Evolutionary conservation across 2,329 filamentous ascomycete genomes (phyloP).

Genomic region (Lachnellula subtilissima): DNA sequence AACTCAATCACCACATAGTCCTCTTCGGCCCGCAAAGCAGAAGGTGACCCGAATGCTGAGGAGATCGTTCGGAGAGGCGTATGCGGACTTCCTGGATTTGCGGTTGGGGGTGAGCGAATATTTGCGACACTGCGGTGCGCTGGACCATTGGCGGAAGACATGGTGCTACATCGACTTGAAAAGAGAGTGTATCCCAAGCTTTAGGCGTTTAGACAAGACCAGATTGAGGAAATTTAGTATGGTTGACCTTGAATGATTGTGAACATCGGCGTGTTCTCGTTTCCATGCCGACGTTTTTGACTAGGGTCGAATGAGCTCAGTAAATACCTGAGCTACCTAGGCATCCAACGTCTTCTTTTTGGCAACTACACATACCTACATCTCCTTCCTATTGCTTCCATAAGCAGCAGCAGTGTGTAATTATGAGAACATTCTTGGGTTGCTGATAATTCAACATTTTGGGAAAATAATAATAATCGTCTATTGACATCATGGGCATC

Average conservation of each 20-base stretch:
- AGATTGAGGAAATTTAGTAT: neutral
- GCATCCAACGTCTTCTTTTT: neutral
- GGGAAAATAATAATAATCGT: neutral
- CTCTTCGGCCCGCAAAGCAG: conserved; percentile 68
- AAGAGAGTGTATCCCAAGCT: neutral
- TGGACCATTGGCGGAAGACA: conserved; percentile 34
- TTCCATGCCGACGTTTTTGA: neutral
- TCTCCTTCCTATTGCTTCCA: neutral
- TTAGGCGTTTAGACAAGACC: neutral
- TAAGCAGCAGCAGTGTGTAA: conserved; percentile 2
- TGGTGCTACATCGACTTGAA: conserved; percentile 17
- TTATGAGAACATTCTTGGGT: neutral
- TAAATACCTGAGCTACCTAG: neutral
- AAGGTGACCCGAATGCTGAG: conserved; percentile 53
- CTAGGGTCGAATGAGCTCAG: neutral
- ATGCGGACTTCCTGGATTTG: conserved; percentile 45
- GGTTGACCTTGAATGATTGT: neutral
- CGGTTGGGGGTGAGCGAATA: conserved; percentile 39
- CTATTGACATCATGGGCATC: conserved; percentile 52
- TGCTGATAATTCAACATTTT: neutral
- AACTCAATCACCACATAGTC: conserved; percentile 80
- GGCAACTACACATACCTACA: conserved; percentile 1
- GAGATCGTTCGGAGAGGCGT: conserved; percentile 53
- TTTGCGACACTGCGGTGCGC: conserved; percentile 55
- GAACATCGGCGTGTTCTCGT: neutral